phyloP scores from a whole-genome alignment of 345 rosid species.

The Laguncularia racemosa region DNA sequence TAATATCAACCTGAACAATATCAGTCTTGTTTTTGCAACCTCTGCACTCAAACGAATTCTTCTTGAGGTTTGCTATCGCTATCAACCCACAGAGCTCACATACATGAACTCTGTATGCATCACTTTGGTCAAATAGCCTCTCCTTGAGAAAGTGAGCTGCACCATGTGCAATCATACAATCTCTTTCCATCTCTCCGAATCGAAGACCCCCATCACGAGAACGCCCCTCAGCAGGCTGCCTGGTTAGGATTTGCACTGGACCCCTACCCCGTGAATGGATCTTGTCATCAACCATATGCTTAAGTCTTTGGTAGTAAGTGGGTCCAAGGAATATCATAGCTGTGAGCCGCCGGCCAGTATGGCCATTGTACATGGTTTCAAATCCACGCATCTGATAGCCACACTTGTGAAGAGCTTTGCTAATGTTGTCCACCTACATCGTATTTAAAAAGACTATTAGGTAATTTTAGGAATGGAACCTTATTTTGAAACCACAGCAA shows the following conservation, averaged over 20 bases:
- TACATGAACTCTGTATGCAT: slow-evolving; percentile 92
- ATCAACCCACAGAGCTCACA: slow-evolving; percentile 89
- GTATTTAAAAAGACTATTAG: no score
- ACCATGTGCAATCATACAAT: slow-evolving; percentile 98
- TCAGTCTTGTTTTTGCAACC: slow-evolving; percentile 97
- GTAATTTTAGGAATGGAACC: no score
- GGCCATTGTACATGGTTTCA: slow-evolving; percentile 98
- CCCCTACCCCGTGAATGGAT: slow-evolving; percentile 98
- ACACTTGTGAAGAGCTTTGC: slow-evolving; percentile 96
- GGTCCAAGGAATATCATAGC: slow-evolving; percentile 97
- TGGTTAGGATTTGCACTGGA: slow-evolving; percentile 87
- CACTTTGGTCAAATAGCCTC: slow-evolving; percentile 94
- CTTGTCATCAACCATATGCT: slow-evolving; percentile 99
- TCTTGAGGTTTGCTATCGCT: slow-evolving; percentile 90
- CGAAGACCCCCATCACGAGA: slow-evolving; percentile 98
- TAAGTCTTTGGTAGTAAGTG: slow-evolving; percentile 90
- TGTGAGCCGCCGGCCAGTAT: slow-evolving; percentile 79
- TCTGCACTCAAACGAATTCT: slow-evolving; percentile 88
- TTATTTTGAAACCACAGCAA: no score
- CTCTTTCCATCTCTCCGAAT: slow-evolving; percentile 97
- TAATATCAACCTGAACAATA: slow-evolving; percentile 61
- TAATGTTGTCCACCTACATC: slow-evolving; percentile 86
- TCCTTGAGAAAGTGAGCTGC: slow-evolving; percentile 92
- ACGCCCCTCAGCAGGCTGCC: slow-evolving; percentile 99
- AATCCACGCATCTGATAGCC: slow-evolving; percentile 98